Evolutionary conservation across 495 filamentous ascomycete species (phyloP).

Genomic region (Penicillium mononematosum): DNA sequence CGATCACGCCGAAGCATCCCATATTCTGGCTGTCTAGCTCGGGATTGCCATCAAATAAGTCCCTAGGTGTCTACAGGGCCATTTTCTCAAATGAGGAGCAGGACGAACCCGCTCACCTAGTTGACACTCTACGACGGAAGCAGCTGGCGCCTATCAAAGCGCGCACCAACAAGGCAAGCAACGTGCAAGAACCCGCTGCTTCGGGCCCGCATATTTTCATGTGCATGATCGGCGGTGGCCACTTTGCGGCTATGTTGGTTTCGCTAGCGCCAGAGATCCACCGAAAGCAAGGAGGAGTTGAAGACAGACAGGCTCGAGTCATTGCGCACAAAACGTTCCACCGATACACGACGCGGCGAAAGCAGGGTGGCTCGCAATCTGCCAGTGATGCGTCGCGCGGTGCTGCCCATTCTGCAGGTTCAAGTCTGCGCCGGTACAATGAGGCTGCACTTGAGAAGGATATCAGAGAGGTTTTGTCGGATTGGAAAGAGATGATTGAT

Average conservation of each 20-base stretch:
- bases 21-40: constrained; percentile 83
- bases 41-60: constrained; percentile 69
- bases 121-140: constrained; percentile 67
- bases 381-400: constrained; percentile 90
- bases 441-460: constrained; percentile 84
- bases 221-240: constrained; percentile 97
- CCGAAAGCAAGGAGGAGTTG: constrained; percentile 65
- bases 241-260: constrained; percentile 95
- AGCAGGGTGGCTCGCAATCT: constrained; percentile 93
- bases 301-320: constrained; percentile 78
- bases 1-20: constrained; percentile 65
- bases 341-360: constrained; percentile 90
- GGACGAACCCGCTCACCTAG: constrained; percentile 56
- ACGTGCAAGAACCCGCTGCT: constrained; percentile 51
- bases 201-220: constrained; percentile 84
- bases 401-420: constrained; percentile 88
- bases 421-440: constrained; percentile 87
- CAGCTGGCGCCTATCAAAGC: constrained; percentile 66
- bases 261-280: constrained; percentile 77
- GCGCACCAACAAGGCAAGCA: constrained; percentile 40
- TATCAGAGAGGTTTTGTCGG: constrained; percentile 69
- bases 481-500: constrained; percentile 84
- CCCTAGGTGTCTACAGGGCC: constrained; percentile 79
- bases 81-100: constrained; percentile 75
- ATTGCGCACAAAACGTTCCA: constrained; percentile 97